Percentiles rank a stretch among this genome's conserved stretches.
Evolutionary conservation across 495 filamentous ascomycete species (phyloP).

Genomic region (Penicillium argentinense): DNA sequence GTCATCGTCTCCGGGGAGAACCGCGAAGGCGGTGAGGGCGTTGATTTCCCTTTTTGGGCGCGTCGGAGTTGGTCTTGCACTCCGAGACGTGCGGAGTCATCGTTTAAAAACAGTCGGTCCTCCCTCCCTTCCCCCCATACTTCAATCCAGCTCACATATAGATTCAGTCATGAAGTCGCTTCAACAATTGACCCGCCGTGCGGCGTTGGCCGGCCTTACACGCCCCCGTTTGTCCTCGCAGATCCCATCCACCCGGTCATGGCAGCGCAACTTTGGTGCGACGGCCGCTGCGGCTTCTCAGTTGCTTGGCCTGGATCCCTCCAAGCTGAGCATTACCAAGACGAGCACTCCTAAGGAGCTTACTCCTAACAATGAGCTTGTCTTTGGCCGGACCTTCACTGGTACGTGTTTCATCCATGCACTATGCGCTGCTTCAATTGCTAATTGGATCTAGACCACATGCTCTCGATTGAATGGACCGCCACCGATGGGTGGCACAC

Average conservation of each 20-base stretch:
- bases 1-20: too few species aligned
- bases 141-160: conserved; percentile 6
- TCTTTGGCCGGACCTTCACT: conserved; percentile 88
- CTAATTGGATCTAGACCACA: conserved; percentile 69
- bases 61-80: conserved; percentile 32
- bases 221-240: conserved; percentile 28
- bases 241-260: conserved; percentile 29
- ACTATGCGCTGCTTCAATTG: neutral
- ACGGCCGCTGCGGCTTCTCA: conserved; percentile 53
- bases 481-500: conserved; percentile 75
- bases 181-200: conserved; percentile 40
- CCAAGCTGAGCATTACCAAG: conserved; percentile 70
- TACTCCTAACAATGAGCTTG: conserved; percentile 69
- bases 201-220: conserved; percentile 2
- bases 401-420: conserved; percentile 43
- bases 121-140: conserved; percentile 2
- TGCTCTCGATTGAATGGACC: conserved; percentile 95
- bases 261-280: conserved; percentile 59
- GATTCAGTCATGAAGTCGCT: conserved; percentile 38
- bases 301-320: conserved; percentile 66
- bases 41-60: conserved; percentile 1
- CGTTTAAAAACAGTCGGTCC: conserved; percentile 24
- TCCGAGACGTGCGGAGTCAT: conserved; percentile 34
- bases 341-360: conserved; percentile 74
- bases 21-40: conserved; percentile 22